Evolutionary conservation across 2,329 filamentous ascomycete species (phyloP), one percentile per base, ranked within the genome.

Genomic region (Cladosporium phlei): DNA sequence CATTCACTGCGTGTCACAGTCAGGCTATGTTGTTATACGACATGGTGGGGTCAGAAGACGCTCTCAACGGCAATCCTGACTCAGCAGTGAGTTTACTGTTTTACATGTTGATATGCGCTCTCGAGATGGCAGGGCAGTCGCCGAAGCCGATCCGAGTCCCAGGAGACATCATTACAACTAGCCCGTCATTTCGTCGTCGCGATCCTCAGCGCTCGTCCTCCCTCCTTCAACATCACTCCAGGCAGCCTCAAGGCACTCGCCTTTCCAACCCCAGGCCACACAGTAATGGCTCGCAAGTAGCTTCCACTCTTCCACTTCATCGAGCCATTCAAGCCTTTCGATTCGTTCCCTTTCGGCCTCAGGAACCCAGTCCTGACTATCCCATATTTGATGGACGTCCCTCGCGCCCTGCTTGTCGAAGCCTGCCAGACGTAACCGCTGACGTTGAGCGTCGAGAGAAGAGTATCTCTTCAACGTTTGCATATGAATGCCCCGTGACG

Each of bases 231-330:
- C 33, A 16, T 28, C 10, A 4, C 27, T 17, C 35, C 44, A 39
- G 27, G 44, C 35, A 16, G 14, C 19, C 2, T 39, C 44, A 10
- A 47, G 33, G n/a, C 16, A 22, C 11, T 58, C 52, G 1, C 50
- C 80, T 56, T 79, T 82, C 79, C 86, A 94, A 1, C 83, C 93
- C 91, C 91, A 97, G 3, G 82, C 83, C 33, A 98, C 77, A 53
- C 90, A 82, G 61, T 98, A 98, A 72, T 98, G 93, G 54, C 78
- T 80, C 1, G 89, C 87, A 57, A 98, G 68, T 56, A 98, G 67
- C 59, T 84, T 76, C 85, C 93, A 95, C 69, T 98, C 93, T 67
- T 98, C 93, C 19, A 96, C 77, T 68, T 98, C 93, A 68, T 98
- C 93, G 52, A 98, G 67, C 59, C 93, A 89, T 65, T 98, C 90